phyloP scores from a whole-genome alignment of 768 basidiomycete genomes.

The Agrocybe chaxingu region DNA sequence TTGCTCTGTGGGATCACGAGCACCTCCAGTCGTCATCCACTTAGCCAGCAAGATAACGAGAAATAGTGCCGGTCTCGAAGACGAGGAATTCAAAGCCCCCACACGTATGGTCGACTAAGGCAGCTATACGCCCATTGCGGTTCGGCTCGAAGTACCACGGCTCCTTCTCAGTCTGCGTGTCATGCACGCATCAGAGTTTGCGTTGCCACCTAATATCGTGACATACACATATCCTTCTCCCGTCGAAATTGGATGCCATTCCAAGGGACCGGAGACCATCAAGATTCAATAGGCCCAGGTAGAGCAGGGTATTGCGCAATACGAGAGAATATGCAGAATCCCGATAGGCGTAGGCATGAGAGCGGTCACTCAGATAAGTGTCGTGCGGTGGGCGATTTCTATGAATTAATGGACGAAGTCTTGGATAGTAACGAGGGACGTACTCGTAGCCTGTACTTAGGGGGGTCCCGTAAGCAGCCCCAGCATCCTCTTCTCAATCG shows the following conservation, averaged over 20 bases:
- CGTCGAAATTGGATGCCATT: too few relatives aligned
- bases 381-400: background rate
- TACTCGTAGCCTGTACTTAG: slow-evolving; percentile 28
- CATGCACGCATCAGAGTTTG: slow-evolving; percentile 21
- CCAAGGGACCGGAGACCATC: too few relatives aligned
- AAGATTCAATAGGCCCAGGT: too few relatives aligned
- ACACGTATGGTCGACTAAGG: slow-evolving; percentile 52
- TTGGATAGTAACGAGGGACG: background rate
- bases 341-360: too few relatives aligned
- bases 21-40: slow-evolving; percentile 71
- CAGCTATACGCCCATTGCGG: slow-evolving; percentile 67
- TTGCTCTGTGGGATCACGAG: slow-evolving; percentile 37
- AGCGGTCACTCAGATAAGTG: background rate
- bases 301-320: too few relatives aligned
- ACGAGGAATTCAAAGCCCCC: slow-evolving; percentile 45
- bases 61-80: slow-evolving; percentile 75
- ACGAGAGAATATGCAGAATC: too few relatives aligned
- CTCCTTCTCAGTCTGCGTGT: slow-evolving; percentile 45
- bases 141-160: slow-evolving; percentile 69
- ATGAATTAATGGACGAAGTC: background rate
- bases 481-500: background rate
- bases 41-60: slow-evolving; percentile 72
- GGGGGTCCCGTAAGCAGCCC: slow-evolving; percentile 28
- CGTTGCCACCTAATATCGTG: too few relatives aligned
- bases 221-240: too few relatives aligned